These are phyloP conservation scores for Oidiodendron maius DNA, from an alignment of 495 filamentous ascomycete genomes.

Conservation along the genomic window DNA sequence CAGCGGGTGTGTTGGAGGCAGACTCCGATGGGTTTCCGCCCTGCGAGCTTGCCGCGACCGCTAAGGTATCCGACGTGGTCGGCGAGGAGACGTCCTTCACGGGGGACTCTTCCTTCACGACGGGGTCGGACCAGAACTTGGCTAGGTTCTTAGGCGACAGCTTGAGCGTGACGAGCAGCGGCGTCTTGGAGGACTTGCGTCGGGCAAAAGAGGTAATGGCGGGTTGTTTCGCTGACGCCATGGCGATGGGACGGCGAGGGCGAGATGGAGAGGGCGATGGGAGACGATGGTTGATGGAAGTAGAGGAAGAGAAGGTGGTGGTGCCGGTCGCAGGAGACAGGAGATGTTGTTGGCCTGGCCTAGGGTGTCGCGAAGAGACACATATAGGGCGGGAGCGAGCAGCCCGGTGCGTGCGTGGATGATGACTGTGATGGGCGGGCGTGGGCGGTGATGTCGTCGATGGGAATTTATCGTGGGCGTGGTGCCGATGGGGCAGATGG, in stretches of 20 bases:
- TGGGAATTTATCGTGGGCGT: background rate
- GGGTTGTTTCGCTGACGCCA: conserved; percentile 22
- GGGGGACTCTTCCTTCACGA: conserved; percentile 32
- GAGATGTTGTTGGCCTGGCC: background rate
- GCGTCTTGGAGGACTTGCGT: conserved; percentile 27
- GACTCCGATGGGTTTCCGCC: conserved; percentile 45
- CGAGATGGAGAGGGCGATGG: conserved; percentile 19
- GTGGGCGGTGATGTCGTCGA: too few species aligned
- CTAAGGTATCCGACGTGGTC: conserved; percentile 12
- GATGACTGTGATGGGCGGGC: too few species aligned
- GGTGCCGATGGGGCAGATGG: background rate
- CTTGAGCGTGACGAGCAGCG: conserved; percentile 45
- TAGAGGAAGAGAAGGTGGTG: background rate
- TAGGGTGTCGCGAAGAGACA: too few species aligned
- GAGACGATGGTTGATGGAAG: too few species aligned
- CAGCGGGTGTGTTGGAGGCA: conserved; percentile 43
- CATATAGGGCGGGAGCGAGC: too few species aligned
- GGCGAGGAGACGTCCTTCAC: conserved; percentile 27
- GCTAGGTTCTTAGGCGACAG: conserved; percentile 41
- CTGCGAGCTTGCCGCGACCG: conserved; percentile 30
- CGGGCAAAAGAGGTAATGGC: conserved; percentile 13
- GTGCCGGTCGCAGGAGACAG: background rate
- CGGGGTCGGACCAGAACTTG: conserved; percentile 33
- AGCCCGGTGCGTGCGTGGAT: too few species aligned
- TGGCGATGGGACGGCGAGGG: too few species aligned